These are phyloP conservation scores for Talaromyces adpressus DNA, from an alignment of 495 filamentous ascomycete genomes.

Conservation along the genomic window DNA sequence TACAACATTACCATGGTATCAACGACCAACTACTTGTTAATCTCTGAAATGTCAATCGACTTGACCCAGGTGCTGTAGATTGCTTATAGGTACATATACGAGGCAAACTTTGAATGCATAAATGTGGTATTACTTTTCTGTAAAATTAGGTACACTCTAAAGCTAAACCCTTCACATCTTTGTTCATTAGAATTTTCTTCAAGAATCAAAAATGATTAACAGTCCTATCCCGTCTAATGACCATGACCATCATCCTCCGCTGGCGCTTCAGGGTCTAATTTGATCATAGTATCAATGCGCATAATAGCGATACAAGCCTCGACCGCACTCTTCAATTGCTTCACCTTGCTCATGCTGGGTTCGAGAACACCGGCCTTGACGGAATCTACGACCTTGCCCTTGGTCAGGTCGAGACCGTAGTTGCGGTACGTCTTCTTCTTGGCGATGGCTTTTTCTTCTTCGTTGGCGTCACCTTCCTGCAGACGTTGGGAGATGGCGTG, in stretches of 20 bases:
- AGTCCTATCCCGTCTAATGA: conserved; percentile 19
- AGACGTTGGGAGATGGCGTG: conserved; percentile 92
- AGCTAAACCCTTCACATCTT: neutral
- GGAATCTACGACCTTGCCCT: conserved; percentile 86
- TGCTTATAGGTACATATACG: too few species aligned
- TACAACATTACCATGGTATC: neutral
- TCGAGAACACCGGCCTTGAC: conserved; percentile 94
- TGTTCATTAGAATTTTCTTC: neutral
- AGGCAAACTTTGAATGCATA: neutral
- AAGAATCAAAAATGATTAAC: neutral
- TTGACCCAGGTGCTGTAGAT: too few species aligned
- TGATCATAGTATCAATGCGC: conserved; percentile 99
- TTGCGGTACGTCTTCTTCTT: conserved; percentile 97
- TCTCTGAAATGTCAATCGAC: neutral
- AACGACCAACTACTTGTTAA: neutral
- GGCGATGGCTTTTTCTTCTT: conserved; percentile 79
- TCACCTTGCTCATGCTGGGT: conserved; percentile 96
- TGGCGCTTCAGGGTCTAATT: conserved; percentile 86
- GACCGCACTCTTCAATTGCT: conserved; percentile 96
- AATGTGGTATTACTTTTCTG: conserved; percentile 3
- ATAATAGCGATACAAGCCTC: conserved; percentile 99
- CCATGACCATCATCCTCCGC: conserved; percentile 57
- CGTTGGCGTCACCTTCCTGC: conserved; percentile 70
- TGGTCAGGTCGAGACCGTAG: conserved; percentile 87
- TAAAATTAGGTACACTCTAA: conserved; percentile 3